A percentile compares a stretch with the other conserved stretches of the same genome.
Conservation (phyloP, 2,329 filamentous ascomycete species). For the Colletotrichum plurivorum region DNA sequence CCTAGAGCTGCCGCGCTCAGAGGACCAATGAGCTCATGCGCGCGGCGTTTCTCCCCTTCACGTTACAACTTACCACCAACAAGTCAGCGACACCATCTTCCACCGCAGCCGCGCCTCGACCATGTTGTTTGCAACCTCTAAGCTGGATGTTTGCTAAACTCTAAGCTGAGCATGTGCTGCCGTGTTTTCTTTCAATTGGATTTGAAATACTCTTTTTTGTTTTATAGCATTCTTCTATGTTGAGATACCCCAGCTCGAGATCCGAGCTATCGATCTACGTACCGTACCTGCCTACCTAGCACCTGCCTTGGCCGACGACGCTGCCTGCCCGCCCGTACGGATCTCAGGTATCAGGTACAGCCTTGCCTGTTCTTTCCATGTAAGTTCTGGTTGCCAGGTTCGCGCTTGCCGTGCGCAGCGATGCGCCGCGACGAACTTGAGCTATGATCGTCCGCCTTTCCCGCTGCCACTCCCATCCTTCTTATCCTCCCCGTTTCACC, state of each 20-base stretch:
- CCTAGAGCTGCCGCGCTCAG: conserved; percentile 7
- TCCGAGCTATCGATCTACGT: background rate
- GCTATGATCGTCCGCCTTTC: too few relatives aligned
- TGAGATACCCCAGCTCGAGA: conserved; percentile 25
- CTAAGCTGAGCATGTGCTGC: conserved; percentile 15
- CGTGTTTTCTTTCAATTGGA: background rate
- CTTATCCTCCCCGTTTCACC: too few relatives aligned
- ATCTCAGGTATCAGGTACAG: too few relatives aligned
- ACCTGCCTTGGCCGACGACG: too few relatives aligned
- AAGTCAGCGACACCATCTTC: background rate
- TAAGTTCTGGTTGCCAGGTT: too few relatives aligned
- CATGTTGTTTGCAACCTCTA: conserved; percentile 2
- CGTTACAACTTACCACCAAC: background rate
- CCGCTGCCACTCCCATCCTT: too few relatives aligned
- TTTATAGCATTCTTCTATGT: conserved; percentile 19
- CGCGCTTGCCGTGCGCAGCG: too few relatives aligned
- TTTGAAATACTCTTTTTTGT: conserved; percentile 1
- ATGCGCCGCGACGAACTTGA: too few relatives aligned
- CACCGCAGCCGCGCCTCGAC: conserved; percentile 5
- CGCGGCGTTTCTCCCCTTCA: conserved; percentile 19
- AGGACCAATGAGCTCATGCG: conserved; percentile 24
- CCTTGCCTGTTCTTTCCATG: too few relatives aligned
- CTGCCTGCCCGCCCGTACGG: too few relatives aligned
- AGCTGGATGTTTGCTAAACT: background rate
- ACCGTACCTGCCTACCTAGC: too few relatives aligned